Percentiles rank a stretch among this genome's conserved stretches.
Evolutionary conservation across 345 rosid species (phyloP).

Genomic region (Pistacia integerrima): DNA sequence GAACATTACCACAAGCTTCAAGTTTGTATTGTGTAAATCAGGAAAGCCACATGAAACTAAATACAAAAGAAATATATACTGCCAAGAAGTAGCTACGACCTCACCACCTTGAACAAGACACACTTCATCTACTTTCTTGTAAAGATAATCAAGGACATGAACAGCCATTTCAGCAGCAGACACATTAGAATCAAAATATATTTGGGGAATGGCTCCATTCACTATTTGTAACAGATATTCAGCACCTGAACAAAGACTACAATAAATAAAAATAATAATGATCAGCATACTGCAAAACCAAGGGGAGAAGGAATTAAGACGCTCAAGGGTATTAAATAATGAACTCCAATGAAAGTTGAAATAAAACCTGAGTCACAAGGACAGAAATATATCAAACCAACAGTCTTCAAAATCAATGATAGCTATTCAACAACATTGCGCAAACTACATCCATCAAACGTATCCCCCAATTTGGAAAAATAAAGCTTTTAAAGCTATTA

Average conservation of each 20-base stretch:
- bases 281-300: slow-evolving; percentile 37
- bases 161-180: slow-evolving; percentile 62
- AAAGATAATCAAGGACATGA: slow-evolving; percentile 79
- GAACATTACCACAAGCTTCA: slow-evolving; percentile 34
- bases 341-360: neutral
- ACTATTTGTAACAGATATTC: slow-evolving; percentile 73
- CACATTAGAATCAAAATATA: slow-evolving; percentile 51
- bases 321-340: neutral
- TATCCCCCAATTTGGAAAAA: neutral
- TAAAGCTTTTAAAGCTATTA: neutral
- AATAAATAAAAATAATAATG: slow-evolving; percentile 25
- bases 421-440: neutral
- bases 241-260: slow-evolving; percentile 72
- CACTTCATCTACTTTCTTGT: slow-evolving; percentile 71
- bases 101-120: slow-evolving; percentile 93
- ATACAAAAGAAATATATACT: slow-evolving; percentile 5
- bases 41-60: slow-evolving; percentile 16
- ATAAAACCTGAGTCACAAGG: neutral
- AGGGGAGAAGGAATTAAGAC: neutral
- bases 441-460: neutral
- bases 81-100: slow-evolving; percentile 51
- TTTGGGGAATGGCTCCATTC: slow-evolving; percentile 64
- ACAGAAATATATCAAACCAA: neutral
- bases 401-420: neutral
- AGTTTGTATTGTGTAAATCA: slow-evolving; percentile 14